Percentiles rank a stretch among this genome's conserved stretches.
These are phyloP conservation scores for Ascochyta rabiei DNA, from an alignment of 2,329 filamentous ascomycete genomes.

Conservation along the genomic window DNA sequence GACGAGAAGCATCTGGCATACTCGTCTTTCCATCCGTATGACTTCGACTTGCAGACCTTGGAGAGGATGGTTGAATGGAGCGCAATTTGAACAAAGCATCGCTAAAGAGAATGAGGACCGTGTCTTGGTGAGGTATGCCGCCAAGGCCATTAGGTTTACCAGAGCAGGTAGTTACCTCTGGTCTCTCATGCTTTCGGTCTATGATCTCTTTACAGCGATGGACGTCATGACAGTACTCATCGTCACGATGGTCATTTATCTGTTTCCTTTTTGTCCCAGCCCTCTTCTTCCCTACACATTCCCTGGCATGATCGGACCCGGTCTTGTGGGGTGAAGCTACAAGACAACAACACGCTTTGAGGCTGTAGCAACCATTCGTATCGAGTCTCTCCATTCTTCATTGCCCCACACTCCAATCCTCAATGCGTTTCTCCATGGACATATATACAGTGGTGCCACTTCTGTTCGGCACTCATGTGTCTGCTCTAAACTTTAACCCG, in stretches of 20 bases:
- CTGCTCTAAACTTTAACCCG: constrained; percentile 1
- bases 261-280: neutral
- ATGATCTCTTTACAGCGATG: neutral
- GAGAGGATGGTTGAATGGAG: neutral
- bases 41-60: neutral
- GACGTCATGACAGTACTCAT: neutral
- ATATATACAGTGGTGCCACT: neutral
- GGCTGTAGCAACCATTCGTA: neutral
- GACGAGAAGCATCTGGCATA: neutral
- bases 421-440: neutral
- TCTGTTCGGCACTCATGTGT: neutral
- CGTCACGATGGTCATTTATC: neutral
- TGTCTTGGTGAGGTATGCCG: constrained; percentile 9
- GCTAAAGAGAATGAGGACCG: neutral
- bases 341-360: neutral
- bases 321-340: neutral
- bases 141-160: neutral
- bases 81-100: neutral
- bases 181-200: constrained; percentile 11
- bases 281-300: neutral
- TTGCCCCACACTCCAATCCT: neutral
- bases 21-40: neutral
- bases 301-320: neutral
- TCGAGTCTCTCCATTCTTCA: neutral
- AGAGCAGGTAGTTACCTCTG: neutral